These are phyloP conservation scores for Wolfiporia cocos DNA, from an alignment of 1,284 basidiomycete species.

Conservation along the genomic window DNA sequence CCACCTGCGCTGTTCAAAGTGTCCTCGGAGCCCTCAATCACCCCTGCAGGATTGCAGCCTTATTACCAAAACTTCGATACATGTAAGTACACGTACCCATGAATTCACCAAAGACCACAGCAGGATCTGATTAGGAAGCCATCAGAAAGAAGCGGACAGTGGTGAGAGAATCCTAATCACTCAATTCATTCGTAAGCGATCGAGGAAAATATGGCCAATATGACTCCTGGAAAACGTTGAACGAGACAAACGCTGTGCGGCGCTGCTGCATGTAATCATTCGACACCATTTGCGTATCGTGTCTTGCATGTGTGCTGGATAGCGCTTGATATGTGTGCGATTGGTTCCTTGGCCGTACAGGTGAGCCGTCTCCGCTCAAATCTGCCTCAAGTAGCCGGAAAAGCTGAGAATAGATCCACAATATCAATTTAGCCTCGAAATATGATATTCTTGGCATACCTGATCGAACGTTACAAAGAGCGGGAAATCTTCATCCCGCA, in stretches of 20 bases:
- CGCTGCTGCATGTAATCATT: slow-evolving; percentile 24
- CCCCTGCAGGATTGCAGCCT: too few species aligned
- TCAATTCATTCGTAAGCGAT: slow-evolving; percentile 44
- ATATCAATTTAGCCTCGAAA: too few species aligned
- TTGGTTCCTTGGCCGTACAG: too few species aligned
- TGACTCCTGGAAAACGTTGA: slow-evolving; percentile 39
- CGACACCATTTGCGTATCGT: too few species aligned
- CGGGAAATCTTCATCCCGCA: slow-evolving; percentile 61
- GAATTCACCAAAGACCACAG: slow-evolving; percentile 64
- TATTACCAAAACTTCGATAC: too few species aligned
- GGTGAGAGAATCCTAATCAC: too few species aligned
- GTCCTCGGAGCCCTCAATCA: slow-evolving; percentile 62
- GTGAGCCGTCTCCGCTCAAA: too few species aligned
- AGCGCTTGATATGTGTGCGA: too few species aligned
- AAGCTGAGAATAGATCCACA: too few species aligned
- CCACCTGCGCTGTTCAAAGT: slow-evolving; percentile 30
- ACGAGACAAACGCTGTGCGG: slow-evolving; percentile 35
- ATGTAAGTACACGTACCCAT: slow-evolving; percentile 41
- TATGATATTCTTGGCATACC: too few species aligned
- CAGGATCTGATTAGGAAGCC: slow-evolving; percentile 56
- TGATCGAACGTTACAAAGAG: slow-evolving; percentile 64
- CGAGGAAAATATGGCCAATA: slow-evolving; percentile 68
- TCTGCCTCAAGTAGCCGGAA: slow-evolving; percentile 23
- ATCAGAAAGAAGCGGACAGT: too few species aligned
- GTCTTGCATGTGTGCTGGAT: too few species aligned